Base-by-base conservation (phyloP, 805 yeast genomes). In the Candida easanensis region DNA sequence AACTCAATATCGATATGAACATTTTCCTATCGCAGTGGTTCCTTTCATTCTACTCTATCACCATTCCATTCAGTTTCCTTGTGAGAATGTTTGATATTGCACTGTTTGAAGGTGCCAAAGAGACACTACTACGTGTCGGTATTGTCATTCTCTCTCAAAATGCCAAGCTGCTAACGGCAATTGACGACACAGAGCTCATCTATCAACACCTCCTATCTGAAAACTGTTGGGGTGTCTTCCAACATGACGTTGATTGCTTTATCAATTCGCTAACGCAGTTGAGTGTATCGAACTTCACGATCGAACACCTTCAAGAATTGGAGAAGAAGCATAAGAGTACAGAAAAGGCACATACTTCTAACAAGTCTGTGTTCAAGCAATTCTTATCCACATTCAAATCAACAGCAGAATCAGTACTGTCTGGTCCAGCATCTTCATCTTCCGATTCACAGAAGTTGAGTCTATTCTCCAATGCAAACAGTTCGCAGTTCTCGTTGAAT, bases 11-110 rank as follows among this genome's bases (percentile, higher is more conserved):
- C 52, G 82, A 66, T 53, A 63, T 65, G 52, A 71, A 66, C 46
- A 73, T 64, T 36, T 79, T 70, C 57, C 67, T 80, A n/a, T 73
- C 73, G 38, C 85, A 81, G 56, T 80, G 87, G 87, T 79, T 83
- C 70, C 58, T 80, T 37, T 75, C 83, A 1, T 73, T 79, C 47
- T 73, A 70, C 49, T 77, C 82, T 2, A 76, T 77, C 25, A 80
- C 82, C 33, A 69, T 80, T n/a, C 86, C 86, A 1, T 70, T 64
- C 60, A 69, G 44, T 52, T 77, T 64, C 68, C 69, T 63, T 55
- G 73, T 68, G 50, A 74, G 64, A 58, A 69, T 60, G 61, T 80
- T 70, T 71, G 84, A 68, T 64, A 65, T 64, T 55, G 74, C 66
- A 60, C 70, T 62, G 50, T 71, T 65, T 61, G 83, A 70, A 76